These are phyloP conservation scores for Aegilops speltoides DNA, from an alignment of 176 grass and related monocot species.

Conservation along the genomic window DNA sequence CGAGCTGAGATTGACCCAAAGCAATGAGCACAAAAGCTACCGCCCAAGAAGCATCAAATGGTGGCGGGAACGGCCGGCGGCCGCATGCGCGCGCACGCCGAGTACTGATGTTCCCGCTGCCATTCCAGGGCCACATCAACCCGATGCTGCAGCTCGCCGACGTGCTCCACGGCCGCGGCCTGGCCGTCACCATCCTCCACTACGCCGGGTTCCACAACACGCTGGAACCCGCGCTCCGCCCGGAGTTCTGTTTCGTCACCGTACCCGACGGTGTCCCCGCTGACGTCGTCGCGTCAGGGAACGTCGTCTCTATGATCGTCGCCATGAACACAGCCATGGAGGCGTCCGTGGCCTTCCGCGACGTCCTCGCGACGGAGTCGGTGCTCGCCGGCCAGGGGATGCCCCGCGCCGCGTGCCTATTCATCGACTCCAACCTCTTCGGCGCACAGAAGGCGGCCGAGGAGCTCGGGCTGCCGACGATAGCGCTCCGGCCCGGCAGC, in stretches of 20 bases:
- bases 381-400: neutral
- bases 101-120: conserved; percentile 32
- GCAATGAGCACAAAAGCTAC: too few species aligned
- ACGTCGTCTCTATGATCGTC: neutral
- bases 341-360: neutral
- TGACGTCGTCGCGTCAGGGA: neutral
- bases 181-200: conserved; percentile 41
- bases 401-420: neutral
- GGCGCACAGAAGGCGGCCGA: neutral
- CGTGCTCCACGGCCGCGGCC: conserved; percentile 7
- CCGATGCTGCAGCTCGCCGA: conserved; percentile 38
- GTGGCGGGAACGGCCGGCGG: neutral
- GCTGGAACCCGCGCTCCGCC: neutral
- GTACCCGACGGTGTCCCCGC: neutral
- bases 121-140: conserved; percentile 48
- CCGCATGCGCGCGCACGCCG: neutral
- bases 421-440: neutral
- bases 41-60: neutral
- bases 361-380: neutral
- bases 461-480: neutral
- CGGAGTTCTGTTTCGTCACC: conserved; percentile 21
- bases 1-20: too few species aligned
- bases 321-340: conserved; percentile 41
- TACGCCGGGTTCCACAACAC: conserved; percentile 31
- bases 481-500: conserved; percentile 1